These are phyloP conservation scores for Kazachstania bromeliacearum DNA, from an alignment of 805 yeast species.

Conservation along the genomic window DNA sequence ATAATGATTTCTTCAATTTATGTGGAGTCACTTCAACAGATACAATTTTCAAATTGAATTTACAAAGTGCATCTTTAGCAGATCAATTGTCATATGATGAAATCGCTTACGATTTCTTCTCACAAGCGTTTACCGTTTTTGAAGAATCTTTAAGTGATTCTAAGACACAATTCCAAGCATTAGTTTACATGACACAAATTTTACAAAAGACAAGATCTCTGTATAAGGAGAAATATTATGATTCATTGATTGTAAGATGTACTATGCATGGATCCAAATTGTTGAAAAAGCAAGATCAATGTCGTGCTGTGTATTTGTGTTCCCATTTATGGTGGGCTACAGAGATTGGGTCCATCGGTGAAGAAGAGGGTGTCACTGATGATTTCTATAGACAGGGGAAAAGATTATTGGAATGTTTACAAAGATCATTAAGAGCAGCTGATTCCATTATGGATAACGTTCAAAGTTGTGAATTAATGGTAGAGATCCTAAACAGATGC, in stretches of 20 bases:
- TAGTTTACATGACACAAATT: constrained; percentile 41
- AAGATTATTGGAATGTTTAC: constrained; percentile 83
- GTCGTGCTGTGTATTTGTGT: constrained; percentile 75
- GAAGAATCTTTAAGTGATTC: constrained; percentile 56
- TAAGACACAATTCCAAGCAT: constrained; percentile 43
- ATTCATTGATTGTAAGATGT: constrained; percentile 70
- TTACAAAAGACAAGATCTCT: constrained; percentile 45
- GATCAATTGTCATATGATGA: constrained; percentile 67
- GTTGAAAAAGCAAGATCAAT: constrained; percentile 87
- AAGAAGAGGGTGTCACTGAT: constrained; percentile 36
- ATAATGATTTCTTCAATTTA: constrained; percentile 50
- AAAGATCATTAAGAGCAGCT: constrained; percentile 78
- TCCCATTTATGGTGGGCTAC: constrained; percentile 94
- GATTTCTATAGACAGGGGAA: constrained; percentile 43
- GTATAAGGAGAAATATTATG: constrained; percentile 42
- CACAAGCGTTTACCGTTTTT: constrained; percentile 76
- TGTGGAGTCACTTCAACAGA: constrained; percentile 21
- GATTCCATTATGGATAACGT: constrained; percentile 81
- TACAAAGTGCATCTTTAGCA: constrained; percentile 64
- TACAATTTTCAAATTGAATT: constrained; percentile 36
- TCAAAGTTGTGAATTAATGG: constrained; percentile 65
- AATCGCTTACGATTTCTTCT: constrained; percentile 78
- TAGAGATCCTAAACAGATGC: constrained; percentile 82
- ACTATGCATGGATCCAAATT: constrained; percentile 83
- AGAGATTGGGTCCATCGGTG: constrained; percentile 41